Conservation (phyloP, 805 yeast species). For the Starmerella davenportii region DNA sequence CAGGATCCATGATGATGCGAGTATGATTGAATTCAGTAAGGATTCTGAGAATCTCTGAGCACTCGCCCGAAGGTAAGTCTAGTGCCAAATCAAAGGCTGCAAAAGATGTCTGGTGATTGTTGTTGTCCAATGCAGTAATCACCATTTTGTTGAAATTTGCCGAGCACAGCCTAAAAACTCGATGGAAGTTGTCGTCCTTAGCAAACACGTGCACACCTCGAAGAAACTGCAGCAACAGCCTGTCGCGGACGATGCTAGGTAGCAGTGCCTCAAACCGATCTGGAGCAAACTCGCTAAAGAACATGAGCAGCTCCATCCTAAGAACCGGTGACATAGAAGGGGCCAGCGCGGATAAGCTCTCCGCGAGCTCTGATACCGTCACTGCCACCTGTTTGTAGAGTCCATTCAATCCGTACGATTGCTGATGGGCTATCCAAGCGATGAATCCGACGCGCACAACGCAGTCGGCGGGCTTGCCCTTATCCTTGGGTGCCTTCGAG, state of each 20-base stretch:
- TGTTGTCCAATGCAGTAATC: neutral
- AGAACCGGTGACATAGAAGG: neutral
- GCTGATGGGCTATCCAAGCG: slow-evolving; percentile 1
- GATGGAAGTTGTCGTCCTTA: neutral
- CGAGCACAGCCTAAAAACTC: neutral
- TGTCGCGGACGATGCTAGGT: neutral
- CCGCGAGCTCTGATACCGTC: neutral
- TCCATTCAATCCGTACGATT: neutral
- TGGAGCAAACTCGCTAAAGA: slow-evolving; percentile 1
- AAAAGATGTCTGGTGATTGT: neutral
- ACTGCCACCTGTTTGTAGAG: neutral
- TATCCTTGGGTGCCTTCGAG: neutral
- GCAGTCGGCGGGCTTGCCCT: neutral
- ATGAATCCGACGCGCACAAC: neutral
- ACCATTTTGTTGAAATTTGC: neutral
- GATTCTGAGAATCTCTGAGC: neutral
- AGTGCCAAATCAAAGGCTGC: neutral
- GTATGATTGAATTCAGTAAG: neutral
- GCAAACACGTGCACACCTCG: neutral
- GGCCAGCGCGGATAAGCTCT: neutral
- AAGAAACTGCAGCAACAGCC: neutral
- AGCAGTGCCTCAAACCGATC: neutral
- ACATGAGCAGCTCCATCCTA: neutral
- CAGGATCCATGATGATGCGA: neutral
- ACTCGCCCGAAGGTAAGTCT: neutral